These are phyloP conservation scores for Saksenaea oblongispora DNA, from an alignment of 371 early-diverging fungal genomes.

Conservation along the genomic window DNA sequence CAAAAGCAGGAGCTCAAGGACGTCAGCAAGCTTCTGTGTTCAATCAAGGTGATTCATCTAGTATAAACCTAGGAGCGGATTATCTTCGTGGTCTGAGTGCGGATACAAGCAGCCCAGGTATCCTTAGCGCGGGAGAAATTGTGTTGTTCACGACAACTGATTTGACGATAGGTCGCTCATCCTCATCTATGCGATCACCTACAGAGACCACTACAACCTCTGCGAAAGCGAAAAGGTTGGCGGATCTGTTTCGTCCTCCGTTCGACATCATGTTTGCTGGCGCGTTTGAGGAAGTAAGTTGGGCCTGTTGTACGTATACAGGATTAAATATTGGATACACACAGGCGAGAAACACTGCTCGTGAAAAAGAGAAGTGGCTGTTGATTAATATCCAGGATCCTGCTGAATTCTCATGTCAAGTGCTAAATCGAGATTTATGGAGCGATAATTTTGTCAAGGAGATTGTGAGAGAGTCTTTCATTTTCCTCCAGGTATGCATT, in stretches of 20 bases:
- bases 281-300: conserved; percentile 67
- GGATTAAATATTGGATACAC: background rate
- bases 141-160: background rate
- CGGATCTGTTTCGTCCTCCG: conserved; percentile 85
- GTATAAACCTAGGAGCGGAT: conserved; percentile 28
- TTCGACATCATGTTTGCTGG: conserved; percentile 85
- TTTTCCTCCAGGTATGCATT: conserved; percentile 74
- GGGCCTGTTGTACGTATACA: background rate
- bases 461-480: conserved; percentile 74
- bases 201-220: conserved; percentile 1
- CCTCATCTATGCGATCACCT: background rate
- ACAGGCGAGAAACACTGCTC: conserved; percentile 74
- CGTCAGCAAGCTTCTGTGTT: conserved; percentile 35
- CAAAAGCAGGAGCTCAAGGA: background rate
- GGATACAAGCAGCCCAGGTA: conserved; percentile 8
- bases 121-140: background rate
- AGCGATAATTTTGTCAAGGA: conserved; percentile 76
- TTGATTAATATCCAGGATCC: conserved; percentile 87
- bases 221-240: conserved; percentile 56
- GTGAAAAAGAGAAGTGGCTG: conserved; percentile 74
- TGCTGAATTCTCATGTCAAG: conserved; percentile 84
- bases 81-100: conserved; percentile 20
- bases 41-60: conserved; percentile 54
- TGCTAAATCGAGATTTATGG: conserved; percentile 93
- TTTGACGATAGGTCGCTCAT: background rate